phyloP scores from a whole-genome alignment of 345 rosid species.

The Erucastrum elatum region DNA sequence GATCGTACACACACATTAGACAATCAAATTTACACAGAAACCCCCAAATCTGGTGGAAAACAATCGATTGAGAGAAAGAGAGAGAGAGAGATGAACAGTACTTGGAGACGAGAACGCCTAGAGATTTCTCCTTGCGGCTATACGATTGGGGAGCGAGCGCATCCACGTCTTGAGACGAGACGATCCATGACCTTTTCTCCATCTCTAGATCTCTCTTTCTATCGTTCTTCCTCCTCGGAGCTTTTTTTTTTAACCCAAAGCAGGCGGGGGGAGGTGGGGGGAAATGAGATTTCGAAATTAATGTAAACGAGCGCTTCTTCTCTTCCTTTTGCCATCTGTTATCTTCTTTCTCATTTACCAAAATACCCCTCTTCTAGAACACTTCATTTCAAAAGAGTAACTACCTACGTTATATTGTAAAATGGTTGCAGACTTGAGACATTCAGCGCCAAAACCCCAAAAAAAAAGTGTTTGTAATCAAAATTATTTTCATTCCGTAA shows the following conservation, averaged over 20 bases:
- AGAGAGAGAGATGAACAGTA: conserved; percentile 12
- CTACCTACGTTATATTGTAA: neutral
- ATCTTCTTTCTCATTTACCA: neutral
- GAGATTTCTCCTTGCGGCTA: conserved; percentile 81
- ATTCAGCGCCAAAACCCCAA: neutral
- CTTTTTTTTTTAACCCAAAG: neutral
- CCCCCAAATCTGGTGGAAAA: neutral
- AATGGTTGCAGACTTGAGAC: neutral
- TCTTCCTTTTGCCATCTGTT: neutral
- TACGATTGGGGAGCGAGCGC: conserved; percentile 44
- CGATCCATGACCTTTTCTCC: conserved; percentile 17
- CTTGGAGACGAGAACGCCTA: conserved; percentile 74
- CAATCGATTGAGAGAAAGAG: neutral
- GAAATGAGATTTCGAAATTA: conserved; percentile 25
- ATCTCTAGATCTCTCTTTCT: neutral
- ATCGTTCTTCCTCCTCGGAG: neutral
- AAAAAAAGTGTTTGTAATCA: neutral
- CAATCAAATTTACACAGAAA: neutral
- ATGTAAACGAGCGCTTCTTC: conserved; percentile 10
- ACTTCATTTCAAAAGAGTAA: neutral
- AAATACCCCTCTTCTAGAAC: neutral
- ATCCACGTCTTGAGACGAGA: conserved; percentile 39
- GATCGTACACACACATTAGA: neutral
- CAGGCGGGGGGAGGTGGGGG: neutral
- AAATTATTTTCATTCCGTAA: neutral